Evolutionary conservation across 2,329 filamentous ascomycete genomes (phyloP).

Genomic region (Aspergillus sp.): DNA sequence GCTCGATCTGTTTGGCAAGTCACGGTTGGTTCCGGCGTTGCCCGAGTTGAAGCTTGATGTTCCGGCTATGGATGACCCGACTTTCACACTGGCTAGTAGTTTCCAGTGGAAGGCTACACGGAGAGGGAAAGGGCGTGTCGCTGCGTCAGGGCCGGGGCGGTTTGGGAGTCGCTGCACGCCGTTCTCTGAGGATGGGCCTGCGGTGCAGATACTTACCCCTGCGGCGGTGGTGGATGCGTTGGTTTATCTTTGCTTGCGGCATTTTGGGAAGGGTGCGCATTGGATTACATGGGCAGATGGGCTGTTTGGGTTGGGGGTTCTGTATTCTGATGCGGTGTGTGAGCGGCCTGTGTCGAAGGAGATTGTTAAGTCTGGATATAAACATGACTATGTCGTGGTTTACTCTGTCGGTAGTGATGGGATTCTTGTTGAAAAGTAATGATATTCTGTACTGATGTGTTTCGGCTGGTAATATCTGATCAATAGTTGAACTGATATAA

Average conservation of each 20-base stretch:
- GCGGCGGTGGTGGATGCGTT: not conserved
- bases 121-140: too few relatives aligned
- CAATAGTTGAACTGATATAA: too few relatives aligned
- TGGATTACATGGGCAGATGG: not conserved
- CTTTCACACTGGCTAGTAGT: not conserved
- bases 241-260: not conserved
- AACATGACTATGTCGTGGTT: too few relatives aligned
- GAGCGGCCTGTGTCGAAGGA: too few relatives aligned
- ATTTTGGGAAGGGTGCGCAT: not conserved
- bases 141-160: too few relatives aligned
- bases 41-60: not conserved
- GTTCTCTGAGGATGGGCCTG: not conserved
- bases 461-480: too few relatives aligned
- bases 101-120: not conserved
- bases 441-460: too few relatives aligned
- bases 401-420: too few relatives aligned
- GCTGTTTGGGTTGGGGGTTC: not conserved
- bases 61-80: not conserved
- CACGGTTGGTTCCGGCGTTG: not conserved
- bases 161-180: not conserved
- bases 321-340: not conserved
- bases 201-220: not conserved
- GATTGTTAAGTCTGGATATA: too few relatives aligned
- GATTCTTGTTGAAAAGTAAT: too few relatives aligned
- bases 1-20: not conserved